A percentile compares a stretch with the other conserved stretches of the same genome.
phyloP scores from a whole-genome alignment of 495 filamentous ascomycete species.

The Xylaria longipes region DNA sequence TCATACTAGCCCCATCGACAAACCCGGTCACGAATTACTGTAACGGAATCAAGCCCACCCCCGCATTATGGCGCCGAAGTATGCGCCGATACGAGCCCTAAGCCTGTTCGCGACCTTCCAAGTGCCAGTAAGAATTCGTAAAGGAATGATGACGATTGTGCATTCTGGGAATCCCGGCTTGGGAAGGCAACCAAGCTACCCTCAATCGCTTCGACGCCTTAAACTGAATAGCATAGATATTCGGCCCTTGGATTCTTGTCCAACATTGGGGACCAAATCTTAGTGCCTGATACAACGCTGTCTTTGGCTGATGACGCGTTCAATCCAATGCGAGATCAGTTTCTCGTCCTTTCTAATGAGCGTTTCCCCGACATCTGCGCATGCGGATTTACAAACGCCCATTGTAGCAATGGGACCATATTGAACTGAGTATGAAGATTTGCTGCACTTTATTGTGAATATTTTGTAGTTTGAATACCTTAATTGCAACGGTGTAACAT shows the following conservation, averaged over 20 bases:
- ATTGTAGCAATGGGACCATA: not conserved
- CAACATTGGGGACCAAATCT: not conserved
- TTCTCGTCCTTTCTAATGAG: not conserved
- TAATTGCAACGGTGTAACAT: too few species aligned
- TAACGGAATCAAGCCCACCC: not conserved
- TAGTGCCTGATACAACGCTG: not conserved
- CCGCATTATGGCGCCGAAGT: not conserved
- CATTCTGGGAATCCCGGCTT: not conserved
- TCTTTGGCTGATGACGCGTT: not conserved
- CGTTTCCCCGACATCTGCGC: not conserved
- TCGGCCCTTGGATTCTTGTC: not conserved
- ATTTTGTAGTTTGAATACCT: not conserved
- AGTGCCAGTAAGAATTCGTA: not conserved
- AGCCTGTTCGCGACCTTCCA: not conserved
- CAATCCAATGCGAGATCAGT: not conserved
- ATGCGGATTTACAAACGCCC: not conserved
- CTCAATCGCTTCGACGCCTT: not conserved
- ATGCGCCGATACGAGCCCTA: not conserved
- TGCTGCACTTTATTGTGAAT: not conserved
- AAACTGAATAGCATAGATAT: not conserved
- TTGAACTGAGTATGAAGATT: not conserved
- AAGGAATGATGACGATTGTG: not conserved
- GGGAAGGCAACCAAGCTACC: not conserved
- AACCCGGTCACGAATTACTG: not conserved
- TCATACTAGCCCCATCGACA: not conserved